Conservation (phyloP, 768 basidiomycete genomes). For the Mycena leptocephala region DNA sequence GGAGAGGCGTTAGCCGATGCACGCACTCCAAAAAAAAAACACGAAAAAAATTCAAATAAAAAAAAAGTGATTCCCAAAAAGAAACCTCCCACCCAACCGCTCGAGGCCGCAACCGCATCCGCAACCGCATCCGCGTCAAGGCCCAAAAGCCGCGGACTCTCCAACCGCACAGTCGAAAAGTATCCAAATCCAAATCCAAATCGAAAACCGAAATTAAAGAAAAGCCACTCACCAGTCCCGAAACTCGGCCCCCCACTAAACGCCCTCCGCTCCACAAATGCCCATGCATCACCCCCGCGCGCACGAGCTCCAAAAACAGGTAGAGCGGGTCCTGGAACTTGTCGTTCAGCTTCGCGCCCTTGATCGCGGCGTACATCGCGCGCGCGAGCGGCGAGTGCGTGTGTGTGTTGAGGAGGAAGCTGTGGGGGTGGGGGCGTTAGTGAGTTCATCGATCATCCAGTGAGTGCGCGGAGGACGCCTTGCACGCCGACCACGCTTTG, state of each 20-base stretch:
- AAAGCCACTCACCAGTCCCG: slow-evolving; percentile 77
- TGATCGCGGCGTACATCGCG: slow-evolving; percentile 90
- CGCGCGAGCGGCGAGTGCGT: slow-evolving; percentile 91
- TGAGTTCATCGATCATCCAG: too few relatives aligned
- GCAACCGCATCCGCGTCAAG: too few relatives aligned
- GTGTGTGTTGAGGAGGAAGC: slow-evolving; percentile 92
- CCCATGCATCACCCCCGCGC: slow-evolving; percentile 98
- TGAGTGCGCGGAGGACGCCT: slow-evolving; percentile 24
- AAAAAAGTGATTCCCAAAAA: too few relatives aligned
- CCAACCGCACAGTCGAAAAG: too few relatives aligned
- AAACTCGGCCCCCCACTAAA: slow-evolving; percentile 97
- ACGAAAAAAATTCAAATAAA: too few relatives aligned
- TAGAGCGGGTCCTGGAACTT: slow-evolving; percentile 99
- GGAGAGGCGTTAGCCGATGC: not conserved
- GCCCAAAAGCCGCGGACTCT: too few relatives aligned
- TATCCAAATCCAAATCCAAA: too few relatives aligned
- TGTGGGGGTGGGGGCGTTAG: slow-evolving; percentile 50
- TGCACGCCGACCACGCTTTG: too few relatives aligned
- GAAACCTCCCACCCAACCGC: not conserved
- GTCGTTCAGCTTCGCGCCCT: slow-evolving; percentile 89
- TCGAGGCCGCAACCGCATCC: too few relatives aligned
- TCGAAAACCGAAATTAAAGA: too few relatives aligned
- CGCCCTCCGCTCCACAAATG: slow-evolving; percentile 89
- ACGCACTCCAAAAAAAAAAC: too few relatives aligned
- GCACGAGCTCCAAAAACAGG: slow-evolving; percentile 93